Evolutionary conservation across 805 yeast genomes (phyloP).

Genomic region (Zygoascus ofunaensis): DNA sequence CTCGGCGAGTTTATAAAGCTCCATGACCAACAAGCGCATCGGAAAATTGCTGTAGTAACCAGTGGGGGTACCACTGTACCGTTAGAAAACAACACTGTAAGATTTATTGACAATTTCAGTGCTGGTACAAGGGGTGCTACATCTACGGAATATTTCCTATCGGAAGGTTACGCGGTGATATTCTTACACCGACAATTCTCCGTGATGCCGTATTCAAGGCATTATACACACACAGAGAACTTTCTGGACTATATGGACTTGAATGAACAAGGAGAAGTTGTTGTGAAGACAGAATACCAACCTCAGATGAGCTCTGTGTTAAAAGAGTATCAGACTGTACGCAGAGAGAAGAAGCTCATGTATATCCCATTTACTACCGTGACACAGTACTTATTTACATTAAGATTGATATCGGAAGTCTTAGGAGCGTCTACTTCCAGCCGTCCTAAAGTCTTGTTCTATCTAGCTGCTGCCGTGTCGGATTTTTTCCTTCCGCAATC

Average conservation of each 20-base stretch:
- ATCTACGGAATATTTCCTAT: constrained; percentile 83
- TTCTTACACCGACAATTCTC: constrained; percentile 90
- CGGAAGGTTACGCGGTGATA: constrained; percentile 82
- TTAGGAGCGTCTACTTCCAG: constrained; percentile 34
- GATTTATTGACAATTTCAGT: constrained; percentile 92
- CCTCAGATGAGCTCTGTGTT: constrained; percentile 51
- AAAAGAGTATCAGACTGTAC: constrained; percentile 42
- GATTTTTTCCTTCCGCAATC: constrained; percentile 89
- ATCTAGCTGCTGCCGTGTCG: constrained; percentile 94
- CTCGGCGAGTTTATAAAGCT: constrained; percentile 50
- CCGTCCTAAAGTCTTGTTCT: constrained; percentile 49
- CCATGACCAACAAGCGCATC: constrained; percentile 36
- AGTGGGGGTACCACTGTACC: constrained; percentile 99
- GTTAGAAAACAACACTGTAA: constrained; percentile 87
- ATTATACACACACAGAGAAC: constrained; percentile 69
- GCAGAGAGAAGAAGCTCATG: constrained; percentile 45
- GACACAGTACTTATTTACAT: constrained; percentile 82
- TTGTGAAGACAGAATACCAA: constrained; percentile 52
- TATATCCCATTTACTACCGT: constrained; percentile 88
- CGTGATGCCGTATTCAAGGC: constrained; percentile 84
- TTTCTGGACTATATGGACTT: constrained; percentile 74
- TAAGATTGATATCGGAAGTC: constrained; percentile 54
- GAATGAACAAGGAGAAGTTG: constrained; percentile 36
- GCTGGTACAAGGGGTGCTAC: constrained; percentile 98
- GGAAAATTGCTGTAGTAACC: constrained; percentile 71